phyloP scores from a whole-genome alignment of 1,284 basidiomycete species.

The Cutaneotrichosporon dermatis region DNA sequence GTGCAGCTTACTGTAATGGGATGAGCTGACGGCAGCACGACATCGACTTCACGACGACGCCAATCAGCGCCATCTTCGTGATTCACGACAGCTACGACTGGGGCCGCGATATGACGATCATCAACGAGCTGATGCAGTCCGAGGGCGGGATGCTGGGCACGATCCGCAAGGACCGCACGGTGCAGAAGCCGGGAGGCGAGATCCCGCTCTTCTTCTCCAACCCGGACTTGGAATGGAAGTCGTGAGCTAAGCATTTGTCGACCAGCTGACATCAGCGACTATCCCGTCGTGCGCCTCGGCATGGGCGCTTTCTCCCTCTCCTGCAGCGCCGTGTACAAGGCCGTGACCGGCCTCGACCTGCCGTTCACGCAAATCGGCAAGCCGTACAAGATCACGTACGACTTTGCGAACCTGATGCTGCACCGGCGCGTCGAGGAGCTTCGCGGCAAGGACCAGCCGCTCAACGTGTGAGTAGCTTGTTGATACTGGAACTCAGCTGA shows the following conservation, averaged over 20 bases:
- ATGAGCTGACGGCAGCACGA: conserved; percentile 16
- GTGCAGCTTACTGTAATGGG: conserved; percentile 13
- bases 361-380: conserved; percentile 69
- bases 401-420: conserved; percentile 72
- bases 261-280: conserved; percentile 57
- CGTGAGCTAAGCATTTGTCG: conserved; percentile 25
- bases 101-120: conserved; percentile 82
- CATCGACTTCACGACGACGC: conserved; percentile 63
- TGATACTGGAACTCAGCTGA: not conserved
- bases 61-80: conserved; percentile 78
- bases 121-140: conserved; percentile 69
- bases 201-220: conserved; percentile 75
- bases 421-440: conserved; percentile 55
- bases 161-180: conserved; percentile 23
- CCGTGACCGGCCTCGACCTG: conserved; percentile 68
- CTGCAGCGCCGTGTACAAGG: conserved; percentile 74
- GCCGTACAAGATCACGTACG: conserved; percentile 74
- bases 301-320: conserved; percentile 87
- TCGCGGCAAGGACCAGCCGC: conserved; percentile 33
- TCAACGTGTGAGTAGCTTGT: conserved; percentile 48
- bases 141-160: conserved; percentile 53
- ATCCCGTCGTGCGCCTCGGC: conserved; percentile 70
- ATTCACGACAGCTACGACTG: conserved; percentile 91
- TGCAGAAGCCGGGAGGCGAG: conserved; percentile 54
- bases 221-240: conserved; percentile 75